Conservation (phyloP, 352 stramenopile species). For the Phytophthora melonis region DNA sequence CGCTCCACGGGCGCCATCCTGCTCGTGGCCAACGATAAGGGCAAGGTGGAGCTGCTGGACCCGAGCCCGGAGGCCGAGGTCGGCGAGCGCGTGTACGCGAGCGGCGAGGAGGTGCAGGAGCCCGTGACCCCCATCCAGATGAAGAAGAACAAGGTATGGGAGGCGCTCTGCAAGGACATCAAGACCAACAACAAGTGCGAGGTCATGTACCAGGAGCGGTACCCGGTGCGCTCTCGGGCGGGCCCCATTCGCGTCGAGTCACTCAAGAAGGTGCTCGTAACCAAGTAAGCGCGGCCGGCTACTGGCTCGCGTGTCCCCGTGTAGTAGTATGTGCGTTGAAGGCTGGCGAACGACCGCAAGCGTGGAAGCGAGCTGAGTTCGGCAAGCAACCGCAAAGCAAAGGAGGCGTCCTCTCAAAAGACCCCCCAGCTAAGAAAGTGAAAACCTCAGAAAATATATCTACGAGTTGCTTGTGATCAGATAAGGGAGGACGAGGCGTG, state of each 20-base stretch:
- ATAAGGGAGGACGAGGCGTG: not conserved
- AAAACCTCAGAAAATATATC: slow-evolving; percentile 27
- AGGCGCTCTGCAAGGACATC: slow-evolving; percentile 76
- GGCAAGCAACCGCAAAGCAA: slow-evolving; percentile 19
- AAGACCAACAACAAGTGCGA: slow-evolving; percentile 84
- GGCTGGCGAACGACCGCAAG: slow-evolving; percentile 27
- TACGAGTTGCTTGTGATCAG: slow-evolving; percentile 30
- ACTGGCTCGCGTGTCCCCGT: slow-evolving; percentile 15
- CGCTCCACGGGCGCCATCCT: slow-evolving; percentile 78
- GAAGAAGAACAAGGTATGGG: slow-evolving; percentile 91
- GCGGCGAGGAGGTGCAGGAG: slow-evolving; percentile 72
- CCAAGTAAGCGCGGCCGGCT: slow-evolving; percentile 38
- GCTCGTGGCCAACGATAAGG: slow-evolving; percentile 54
- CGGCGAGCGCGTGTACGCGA: slow-evolving; percentile 78
- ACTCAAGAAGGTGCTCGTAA: slow-evolving; percentile 59
- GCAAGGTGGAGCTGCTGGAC: slow-evolving; percentile 76
- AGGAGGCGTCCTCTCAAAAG: not conserved
- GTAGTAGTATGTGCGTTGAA: slow-evolving; percentile 28
- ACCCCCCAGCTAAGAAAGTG: slow-evolving; percentile 8
- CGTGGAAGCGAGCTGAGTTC: slow-evolving; percentile 26
- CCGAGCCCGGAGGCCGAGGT: slow-evolving; percentile 68
- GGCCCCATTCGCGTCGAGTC: slow-evolving; percentile 71
- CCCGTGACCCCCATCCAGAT: slow-evolving; percentile 83
- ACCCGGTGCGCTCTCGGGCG: slow-evolving; percentile 58
- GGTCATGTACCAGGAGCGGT: slow-evolving; percentile 76